A percentile compares a stretch with the other conserved stretches of the same genome.
phyloP scores from a whole-genome alignment of 768 basidiomycete genomes.

The Psilocybe subaeruginosa region DNA sequence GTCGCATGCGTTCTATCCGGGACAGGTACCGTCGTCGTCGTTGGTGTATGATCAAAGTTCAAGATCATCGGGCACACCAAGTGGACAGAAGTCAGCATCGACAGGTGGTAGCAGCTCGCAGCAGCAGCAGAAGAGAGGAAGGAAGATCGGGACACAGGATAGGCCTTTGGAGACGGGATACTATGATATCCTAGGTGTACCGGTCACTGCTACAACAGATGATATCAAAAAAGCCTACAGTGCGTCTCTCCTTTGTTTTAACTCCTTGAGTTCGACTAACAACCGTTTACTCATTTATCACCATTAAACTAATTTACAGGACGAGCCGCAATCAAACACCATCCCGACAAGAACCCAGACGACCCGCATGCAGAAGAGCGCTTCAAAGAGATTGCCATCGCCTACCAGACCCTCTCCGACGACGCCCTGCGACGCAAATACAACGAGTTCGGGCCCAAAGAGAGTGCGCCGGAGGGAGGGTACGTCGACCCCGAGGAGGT shows the following conservation, averaged over 20 bases:
- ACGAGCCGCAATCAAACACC: slow-evolving; percentile 85
- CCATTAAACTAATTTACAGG: slow-evolving; percentile 39
- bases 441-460: slow-evolving; percentile 89
- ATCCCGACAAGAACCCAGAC: slow-evolving; percentile 91
- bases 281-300: neutral
- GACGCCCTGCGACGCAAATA: slow-evolving; percentile 78
- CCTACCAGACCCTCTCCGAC: slow-evolving; percentile 86
- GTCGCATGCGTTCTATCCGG: slow-evolving; percentile 68
- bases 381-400: slow-evolving; percentile 92
- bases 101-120: neutral
- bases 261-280: neutral
- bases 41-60: slow-evolving; percentile 14
- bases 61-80: slow-evolving; percentile 8
- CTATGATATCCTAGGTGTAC: slow-evolving; percentile 83
- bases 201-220: slow-evolving; percentile 74
- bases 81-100: slow-evolving; percentile 10
- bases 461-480: slow-evolving; percentile 81
- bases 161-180: slow-evolving; percentile 88
- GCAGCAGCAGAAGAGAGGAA: slow-evolving; percentile 46
- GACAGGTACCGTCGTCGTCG: slow-evolving; percentile 49
- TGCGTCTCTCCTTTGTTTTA: slow-evolving; percentile 32
- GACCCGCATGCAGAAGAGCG: slow-evolving; percentile 84
- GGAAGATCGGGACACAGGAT: slow-evolving; percentile 90
- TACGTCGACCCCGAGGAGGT: slow-evolving; percentile 87
- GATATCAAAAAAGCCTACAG: slow-evolving; percentile 94